Evolutionary conservation across 768 basidiomycete species (phyloP), one percentile per base, ranked within the genome.

Genomic region (Lactarius sanguifluus): DNA sequence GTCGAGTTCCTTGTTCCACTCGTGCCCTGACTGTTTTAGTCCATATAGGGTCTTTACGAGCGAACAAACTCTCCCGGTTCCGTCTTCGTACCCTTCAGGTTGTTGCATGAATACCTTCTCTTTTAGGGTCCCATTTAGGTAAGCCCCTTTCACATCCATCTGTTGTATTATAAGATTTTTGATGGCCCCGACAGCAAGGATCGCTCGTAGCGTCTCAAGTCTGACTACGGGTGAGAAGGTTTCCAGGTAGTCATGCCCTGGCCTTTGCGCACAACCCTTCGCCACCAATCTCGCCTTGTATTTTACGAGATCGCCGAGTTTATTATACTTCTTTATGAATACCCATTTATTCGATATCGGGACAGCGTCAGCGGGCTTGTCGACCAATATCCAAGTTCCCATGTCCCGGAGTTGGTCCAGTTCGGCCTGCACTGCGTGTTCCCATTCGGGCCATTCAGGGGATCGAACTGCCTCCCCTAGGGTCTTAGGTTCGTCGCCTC

Each of bases 341-440:
- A 45, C 43, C 43, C 43, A 45, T 0, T 10, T n/a, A n/a, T 45
- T 45, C 0, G 43, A 3, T 45, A 45, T 45, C 9, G 43, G 43
- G 9, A n/a, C 9, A 0, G 3, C 9, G 2, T n/a, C 43, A 0
- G 43, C 43, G 3, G 43, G 5, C 2, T 9, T n/a, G 0, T 45
- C 18, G 0, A n/a, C 8, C 8, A 45, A 7, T 3, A 2, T 45
- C 43, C 43, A 45, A 3, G 43, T 45, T n/a, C 43, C 43, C 8
- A 30, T 30, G 3, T 45, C n/a, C n/a, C 10, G 8, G 7, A 45
- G 43, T n/a, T 45, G 43, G 20, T 45, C 9, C 8, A 45, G 0
- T 10, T 45, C n/a, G 7, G 20, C 9, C 0, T n/a, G 7, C 8
- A 45, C 20, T 3, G 9, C 8, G 0, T 10, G 7, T 10, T 45